Evolutionary conservation across 208 protist genomes (phyloP), one percentile per base, ranked within the genome.

Genomic region (Porcisia hertigi): DNA sequence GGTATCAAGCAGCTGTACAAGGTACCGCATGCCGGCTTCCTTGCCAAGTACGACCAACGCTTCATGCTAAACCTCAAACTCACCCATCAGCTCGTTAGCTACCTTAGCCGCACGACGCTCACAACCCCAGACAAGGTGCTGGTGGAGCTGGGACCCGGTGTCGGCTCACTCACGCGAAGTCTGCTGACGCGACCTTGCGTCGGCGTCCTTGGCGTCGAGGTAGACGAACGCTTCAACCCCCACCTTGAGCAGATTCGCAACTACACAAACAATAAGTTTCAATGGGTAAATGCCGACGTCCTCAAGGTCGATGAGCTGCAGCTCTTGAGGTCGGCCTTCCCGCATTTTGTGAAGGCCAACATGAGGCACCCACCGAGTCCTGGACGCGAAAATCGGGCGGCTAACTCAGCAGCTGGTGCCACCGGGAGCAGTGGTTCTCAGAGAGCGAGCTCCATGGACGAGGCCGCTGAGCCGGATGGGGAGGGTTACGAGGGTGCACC

Each of bases 41-140:
- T 97, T 47, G 86, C 92, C 65, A 96, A 97, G 86, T 93, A 95
- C 80, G 92, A 93, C 73, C 87, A 96, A 14, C 90, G 94, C 57
- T 96, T 96, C 78, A 87, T 96, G 55, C 74, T 97, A 7, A 96
- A 96, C 71, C 73, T 96, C 62, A 97, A 97, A 63, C 91, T 95
- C 9, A 97, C 91, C 0, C 94, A 97, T 63, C 90, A 95, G 63
- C 63, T 95, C 62, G 88, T 87, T 36, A 84, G 84, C 47, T 86
- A 88, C 65, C 79, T 96, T 8, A 89, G 84, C 63, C 85, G 83
- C 67, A 94, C 87, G 39, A 90, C 90, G 16, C 83, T 94, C 39
- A 76, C 81, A 49, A 93, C 91, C 25, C 71, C 64, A 25, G 89
- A 97, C 71, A 96, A 97, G 75, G 64, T 97, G 62, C 70, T 97